Conservation (phyloP, 768 basidiomycete species). For the Tylopilus rubrobrunneus region DNA sequence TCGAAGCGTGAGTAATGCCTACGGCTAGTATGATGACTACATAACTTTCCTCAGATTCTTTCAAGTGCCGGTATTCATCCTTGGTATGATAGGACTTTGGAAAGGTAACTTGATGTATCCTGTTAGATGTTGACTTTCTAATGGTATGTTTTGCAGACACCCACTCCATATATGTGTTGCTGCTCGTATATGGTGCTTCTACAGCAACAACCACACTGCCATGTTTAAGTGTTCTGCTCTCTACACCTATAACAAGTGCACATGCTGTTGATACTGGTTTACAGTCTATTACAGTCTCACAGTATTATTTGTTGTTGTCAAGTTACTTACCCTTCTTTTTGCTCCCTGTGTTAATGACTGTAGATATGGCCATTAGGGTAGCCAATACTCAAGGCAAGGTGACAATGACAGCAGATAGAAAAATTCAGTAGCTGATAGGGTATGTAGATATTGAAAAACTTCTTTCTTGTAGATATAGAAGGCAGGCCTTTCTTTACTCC, state of each 20-base stretch:
- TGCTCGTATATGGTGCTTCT: slow-evolving; percentile 73
- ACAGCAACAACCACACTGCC: slow-evolving; percentile 76
- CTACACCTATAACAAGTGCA: slow-evolving; percentile 41
- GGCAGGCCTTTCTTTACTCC: too few relatives aligned
- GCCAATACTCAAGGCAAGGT: slow-evolving; percentile 29
- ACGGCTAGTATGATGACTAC: not conserved
- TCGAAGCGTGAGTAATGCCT: slow-evolving; percentile 50
- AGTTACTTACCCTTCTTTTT: slow-evolving; percentile 77
- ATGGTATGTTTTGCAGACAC: slow-evolving; percentile 36
- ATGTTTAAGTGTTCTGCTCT: slow-evolving; percentile 59
- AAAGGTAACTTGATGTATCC: slow-evolving; percentile 36
- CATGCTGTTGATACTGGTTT: slow-evolving; percentile 29
- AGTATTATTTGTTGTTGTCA: slow-evolving; percentile 54
- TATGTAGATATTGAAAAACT: too few relatives aligned
- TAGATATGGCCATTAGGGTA: slow-evolving; percentile 62
- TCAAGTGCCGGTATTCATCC: slow-evolving; percentile 73
- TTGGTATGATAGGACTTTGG: slow-evolving; percentile 62
- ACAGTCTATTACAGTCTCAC: slow-evolving; percentile 43
- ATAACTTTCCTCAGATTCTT: slow-evolving; percentile 37
- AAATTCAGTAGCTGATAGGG: slow-evolving; percentile 9
- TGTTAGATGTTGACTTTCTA: not conserved
- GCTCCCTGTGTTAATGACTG: slow-evolving; percentile 63
- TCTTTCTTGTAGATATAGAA: too few relatives aligned
- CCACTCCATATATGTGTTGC: slow-evolving; percentile 52
- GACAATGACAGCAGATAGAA: slow-evolving; percentile 9